Evolutionary conservation across 1,284 basidiomycete genomes (phyloP), one percentile per base, ranked within the genome.

Genomic region (Flammula alnicola): DNA sequence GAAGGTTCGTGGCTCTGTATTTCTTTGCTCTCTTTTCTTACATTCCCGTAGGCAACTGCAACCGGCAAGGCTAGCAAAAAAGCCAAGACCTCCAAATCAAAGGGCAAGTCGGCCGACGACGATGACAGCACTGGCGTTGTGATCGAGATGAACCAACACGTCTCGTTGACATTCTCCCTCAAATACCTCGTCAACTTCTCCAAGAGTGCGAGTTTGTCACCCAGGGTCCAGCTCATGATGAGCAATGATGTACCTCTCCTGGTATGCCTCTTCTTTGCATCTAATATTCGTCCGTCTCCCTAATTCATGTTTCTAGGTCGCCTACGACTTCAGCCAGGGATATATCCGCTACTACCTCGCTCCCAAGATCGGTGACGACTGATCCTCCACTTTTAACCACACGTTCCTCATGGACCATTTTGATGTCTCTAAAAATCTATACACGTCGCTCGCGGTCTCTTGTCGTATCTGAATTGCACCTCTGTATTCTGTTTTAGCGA

Each of bases 101-200:
- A 83, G 65, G 62, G 61, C 45, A 83, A 82, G 59, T 69, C 70
- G 26, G n/a, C n/a, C n/a, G n/a, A n/a, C n/a, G 79, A 82, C 29
- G 70, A 79, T 6, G 79, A 79, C 16, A 62, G 64, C 1, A 65
- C 69, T 6, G 80, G 76, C 41, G 88, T 96, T 47, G 71, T 75
- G 55, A 92, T 98, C 65, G 85, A 91, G 70, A 88, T 96, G 78
- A 92, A 93, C 66, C 88, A 91, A 70, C 86, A 92, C 59, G 96
- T 99, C 58, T 87, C 86, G 32, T 78, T 99, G 48, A 98, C 95
- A 1, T 99, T 99, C 76, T 94, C 91, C 29, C 80, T 98, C 64
- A 98, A 99, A 73, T 99, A 99, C 73, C 85, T 99, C 23, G 85
- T 91, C 70, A 98, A 98, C 77, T 99, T 99, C 69, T 86, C 94